A percentile compares a stretch with the other conserved stretches of the same genome.
Conservation (phyloP, 768 basidiomycete species). For the Kockovaella imperatae region DNA sequence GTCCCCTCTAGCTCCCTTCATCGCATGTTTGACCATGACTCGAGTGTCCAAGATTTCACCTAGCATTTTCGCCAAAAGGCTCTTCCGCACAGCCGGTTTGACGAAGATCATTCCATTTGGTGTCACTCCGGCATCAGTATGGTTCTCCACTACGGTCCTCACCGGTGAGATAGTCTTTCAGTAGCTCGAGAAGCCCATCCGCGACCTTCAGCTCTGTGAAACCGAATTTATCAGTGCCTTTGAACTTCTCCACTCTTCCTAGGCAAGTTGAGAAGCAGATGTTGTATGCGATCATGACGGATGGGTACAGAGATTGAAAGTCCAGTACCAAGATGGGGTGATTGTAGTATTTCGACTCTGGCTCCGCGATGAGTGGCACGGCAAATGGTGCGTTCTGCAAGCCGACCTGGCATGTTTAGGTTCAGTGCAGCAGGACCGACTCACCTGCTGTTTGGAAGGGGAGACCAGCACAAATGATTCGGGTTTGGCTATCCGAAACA, state of each 20-base stretch:
- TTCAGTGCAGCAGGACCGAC: constrained; percentile 18
- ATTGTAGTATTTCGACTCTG: constrained; percentile 82
- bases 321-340: constrained; percentile 89
- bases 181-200: constrained; percentile 58
- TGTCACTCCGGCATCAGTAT: constrained; percentile 55
- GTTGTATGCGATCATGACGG: constrained; percentile 97
- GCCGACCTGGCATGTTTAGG: constrained; percentile 60
- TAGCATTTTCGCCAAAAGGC: constrained; percentile 83
- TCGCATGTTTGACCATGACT: constrained; percentile 95
- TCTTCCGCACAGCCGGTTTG: constrained; percentile 72
- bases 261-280: constrained; percentile 81
- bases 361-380: constrained; percentile 86
- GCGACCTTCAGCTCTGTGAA: constrained; percentile 64
- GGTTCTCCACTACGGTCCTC: constrained; percentile 22
- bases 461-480: constrained; percentile 86
- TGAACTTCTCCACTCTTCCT: constrained; percentile 77
- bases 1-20: constrained; percentile 70
- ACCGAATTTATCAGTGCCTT: constrained; percentile 80
- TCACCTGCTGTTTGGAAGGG: constrained; percentile 75
- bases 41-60: constrained; percentile 85
- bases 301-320: constrained; percentile 94
- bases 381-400: constrained; percentile 93
- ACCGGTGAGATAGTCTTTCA: constrained; percentile 74
- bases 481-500: constrained; percentile 95
- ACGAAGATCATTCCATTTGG: constrained; percentile 95